Conservation (phyloP, 108 stramenopile species). For the Discostella pseudostelligera region DNA sequence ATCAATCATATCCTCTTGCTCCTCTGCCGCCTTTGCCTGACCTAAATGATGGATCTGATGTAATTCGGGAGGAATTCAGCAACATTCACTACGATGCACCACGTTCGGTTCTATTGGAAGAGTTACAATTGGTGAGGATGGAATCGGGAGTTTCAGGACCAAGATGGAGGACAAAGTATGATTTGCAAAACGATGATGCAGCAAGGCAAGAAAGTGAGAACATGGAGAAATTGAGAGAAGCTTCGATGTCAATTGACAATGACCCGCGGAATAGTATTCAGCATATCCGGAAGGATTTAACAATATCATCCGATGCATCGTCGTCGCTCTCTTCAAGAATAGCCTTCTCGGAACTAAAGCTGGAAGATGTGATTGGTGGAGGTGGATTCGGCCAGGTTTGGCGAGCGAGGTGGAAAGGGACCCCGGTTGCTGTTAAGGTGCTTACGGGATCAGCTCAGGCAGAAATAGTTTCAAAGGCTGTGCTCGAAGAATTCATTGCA, state of each 20-base stretch:
- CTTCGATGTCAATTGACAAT: conserved; percentile 43
- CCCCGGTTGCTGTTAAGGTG: conserved; percentile 90
- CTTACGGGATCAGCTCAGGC: conserved; percentile 76
- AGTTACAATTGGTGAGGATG: conserved; percentile 47
- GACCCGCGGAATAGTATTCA: conserved; percentile 75
- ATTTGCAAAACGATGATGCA: neutral
- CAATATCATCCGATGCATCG: conserved; percentile 59
- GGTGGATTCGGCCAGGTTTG: conserved; percentile 93
- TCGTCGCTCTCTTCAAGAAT: conserved; percentile 68
- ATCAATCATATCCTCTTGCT: neutral
- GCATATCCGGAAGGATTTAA: conserved; percentile 73
- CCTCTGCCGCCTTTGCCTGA: conserved; percentile 22
- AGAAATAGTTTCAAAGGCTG: conserved; percentile 66
- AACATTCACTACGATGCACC: conserved; percentile 19
- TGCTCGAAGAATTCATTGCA: conserved; percentile 82
- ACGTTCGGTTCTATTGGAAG: conserved; percentile 42
- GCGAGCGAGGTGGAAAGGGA: conserved; percentile 79
- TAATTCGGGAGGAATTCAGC: neutral
- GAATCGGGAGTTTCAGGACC: conserved; percentile 47
- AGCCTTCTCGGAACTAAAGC: conserved; percentile 65
- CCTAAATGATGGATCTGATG: conserved; percentile 20
- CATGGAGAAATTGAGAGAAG: conserved; percentile 40
- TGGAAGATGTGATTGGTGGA: conserved; percentile 83
- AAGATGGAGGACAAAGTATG: conserved; percentile 27
- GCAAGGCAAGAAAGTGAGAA: conserved; percentile 36